Conservation (phyloP, 2,329 filamentous ascomycete genomes). For the Amauroascus niger region DNA sequence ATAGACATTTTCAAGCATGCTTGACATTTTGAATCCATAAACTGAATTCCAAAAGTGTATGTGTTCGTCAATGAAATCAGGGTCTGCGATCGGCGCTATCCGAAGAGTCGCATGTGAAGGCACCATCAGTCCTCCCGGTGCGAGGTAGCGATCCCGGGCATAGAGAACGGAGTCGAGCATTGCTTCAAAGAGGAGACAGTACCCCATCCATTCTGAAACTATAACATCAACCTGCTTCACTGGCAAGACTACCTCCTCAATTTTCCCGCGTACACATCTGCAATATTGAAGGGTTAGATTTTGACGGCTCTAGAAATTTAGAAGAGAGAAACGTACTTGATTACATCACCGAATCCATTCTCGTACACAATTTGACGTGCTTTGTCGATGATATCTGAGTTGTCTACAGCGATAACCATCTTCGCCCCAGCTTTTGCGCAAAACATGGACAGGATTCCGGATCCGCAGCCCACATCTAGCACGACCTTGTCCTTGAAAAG, state of each 20-base stretch:
- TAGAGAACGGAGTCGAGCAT: conserved; percentile 91
- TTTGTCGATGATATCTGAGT: conserved; percentile 79
- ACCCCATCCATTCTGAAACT: conserved; percentile 97
- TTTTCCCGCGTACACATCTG: conserved; percentile 66
- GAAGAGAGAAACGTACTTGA: conserved; percentile 45
- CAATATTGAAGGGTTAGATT: conserved; percentile 8
- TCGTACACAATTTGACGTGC: conserved; percentile 74
- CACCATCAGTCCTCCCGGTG: conserved; percentile 68
- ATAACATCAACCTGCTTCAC: conserved; percentile 83
- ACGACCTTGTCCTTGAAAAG: conserved; percentile 79
- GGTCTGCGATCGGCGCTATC: conserved; percentile 68
- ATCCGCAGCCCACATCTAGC: conserved; percentile 82
- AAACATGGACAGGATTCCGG: conserved; percentile 84
- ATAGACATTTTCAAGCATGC: conserved; percentile 74
- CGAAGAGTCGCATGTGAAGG: conserved; percentile 77
- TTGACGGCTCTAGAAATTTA: background rate
- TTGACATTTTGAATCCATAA: conserved; percentile 88
- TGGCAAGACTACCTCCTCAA: conserved; percentile 74
- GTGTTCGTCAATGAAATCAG: conserved; percentile 66
- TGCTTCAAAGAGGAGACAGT: conserved; percentile 83
- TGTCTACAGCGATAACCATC: conserved; percentile 82
- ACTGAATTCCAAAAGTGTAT: conserved; percentile 82
- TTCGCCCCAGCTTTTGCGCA: conserved; percentile 81
- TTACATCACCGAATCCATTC: conserved; percentile 63
- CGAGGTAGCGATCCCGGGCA: conserved; percentile 78